A percentile compares a stretch with the other conserved stretches of the same genome.
phyloP scores from a whole-genome alignment of 805 yeast species.

The Metschnikowia shivogae region DNA sequence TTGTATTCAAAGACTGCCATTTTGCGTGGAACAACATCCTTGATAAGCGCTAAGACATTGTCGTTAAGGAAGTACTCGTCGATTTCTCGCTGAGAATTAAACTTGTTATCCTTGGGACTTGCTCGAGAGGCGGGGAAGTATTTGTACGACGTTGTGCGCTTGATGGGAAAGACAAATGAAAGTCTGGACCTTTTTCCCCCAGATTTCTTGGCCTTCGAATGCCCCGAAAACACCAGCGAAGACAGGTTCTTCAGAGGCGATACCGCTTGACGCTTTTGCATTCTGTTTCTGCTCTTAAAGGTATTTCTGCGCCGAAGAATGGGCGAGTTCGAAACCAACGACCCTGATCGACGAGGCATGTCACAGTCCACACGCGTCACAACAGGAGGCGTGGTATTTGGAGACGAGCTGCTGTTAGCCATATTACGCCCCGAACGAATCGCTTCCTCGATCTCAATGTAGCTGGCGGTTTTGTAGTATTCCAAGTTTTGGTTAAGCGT shows the following conservation, averaged over 20 bases:
- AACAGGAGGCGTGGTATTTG: conserved; percentile 7
- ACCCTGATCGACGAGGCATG: conserved; percentile 21
- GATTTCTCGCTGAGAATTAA: conserved; percentile 14
- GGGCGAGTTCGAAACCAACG: conserved; percentile 29
- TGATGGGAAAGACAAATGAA: conserved; percentile 32
- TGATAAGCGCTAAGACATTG: conserved; percentile 22
- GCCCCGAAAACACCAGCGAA: conserved; percentile 11
- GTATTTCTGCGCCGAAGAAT: conserved; percentile 28
- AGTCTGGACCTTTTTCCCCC: conserved; percentile 4
- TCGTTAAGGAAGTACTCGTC: conserved; percentile 16
- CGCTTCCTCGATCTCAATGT: conserved; percentile 14
- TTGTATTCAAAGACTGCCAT: conserved; percentile 26
- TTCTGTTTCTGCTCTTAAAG: conserved; percentile 27
- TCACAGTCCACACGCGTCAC: conserved; percentile 12
- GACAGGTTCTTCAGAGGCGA: not conserved
- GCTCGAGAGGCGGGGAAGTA: conserved; percentile 18
- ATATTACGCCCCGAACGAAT: conserved; percentile 10
- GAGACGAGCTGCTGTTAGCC: not conserved
- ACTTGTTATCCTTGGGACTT: conserved; percentile 21
- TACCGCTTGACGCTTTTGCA: conserved; percentile 17
- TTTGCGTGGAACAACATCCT: conserved; percentile 26
- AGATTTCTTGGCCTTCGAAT: conserved; percentile 4
- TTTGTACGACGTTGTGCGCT: conserved; percentile 29
- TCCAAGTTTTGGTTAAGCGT: not conserved
- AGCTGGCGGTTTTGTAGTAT: conserved; percentile 11